Conservation (phyloP, 495 filamentous ascomycete species). For the Podospora sp. region DNA sequence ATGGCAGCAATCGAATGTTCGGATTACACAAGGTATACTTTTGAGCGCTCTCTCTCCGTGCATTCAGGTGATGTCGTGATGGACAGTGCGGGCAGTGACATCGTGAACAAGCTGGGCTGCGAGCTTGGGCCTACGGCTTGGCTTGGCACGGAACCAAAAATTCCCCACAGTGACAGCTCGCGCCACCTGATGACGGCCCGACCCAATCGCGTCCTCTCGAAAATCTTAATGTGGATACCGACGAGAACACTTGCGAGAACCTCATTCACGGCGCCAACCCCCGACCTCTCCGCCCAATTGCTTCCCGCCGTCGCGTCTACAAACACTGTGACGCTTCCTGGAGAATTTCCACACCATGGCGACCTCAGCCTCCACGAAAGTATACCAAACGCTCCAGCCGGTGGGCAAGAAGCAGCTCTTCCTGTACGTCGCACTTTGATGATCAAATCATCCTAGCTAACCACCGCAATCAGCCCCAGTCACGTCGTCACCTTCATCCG, state of each 20-base stretch:
- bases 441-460: not conserved
- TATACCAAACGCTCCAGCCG: not conserved
- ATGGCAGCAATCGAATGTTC: not conserved
- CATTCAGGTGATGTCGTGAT: not conserved
- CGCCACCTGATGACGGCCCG: conserved; percentile 8
- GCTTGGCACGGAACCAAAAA: not conserved
- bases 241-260: not conserved
- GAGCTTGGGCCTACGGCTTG: not conserved
- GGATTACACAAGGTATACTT: not conserved
- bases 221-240: conserved; percentile 6
- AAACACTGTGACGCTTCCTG: not conserved
- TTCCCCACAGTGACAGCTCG: not conserved
- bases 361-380: conserved; percentile 15
- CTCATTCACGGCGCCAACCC: not conserved
- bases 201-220: not conserved
- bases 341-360: conserved; percentile 13
- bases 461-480: conserved; percentile 61
- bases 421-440: too few species aligned
- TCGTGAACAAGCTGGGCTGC: not conserved
- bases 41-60: not conserved
- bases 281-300: not conserved
- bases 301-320: not conserved
- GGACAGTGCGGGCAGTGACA: not conserved
- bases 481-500: conserved; percentile 76
- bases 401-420: conserved; percentile 65